Conservation (phyloP, 331 rosid species). For the Erythrophleum ivorense region DNA sequence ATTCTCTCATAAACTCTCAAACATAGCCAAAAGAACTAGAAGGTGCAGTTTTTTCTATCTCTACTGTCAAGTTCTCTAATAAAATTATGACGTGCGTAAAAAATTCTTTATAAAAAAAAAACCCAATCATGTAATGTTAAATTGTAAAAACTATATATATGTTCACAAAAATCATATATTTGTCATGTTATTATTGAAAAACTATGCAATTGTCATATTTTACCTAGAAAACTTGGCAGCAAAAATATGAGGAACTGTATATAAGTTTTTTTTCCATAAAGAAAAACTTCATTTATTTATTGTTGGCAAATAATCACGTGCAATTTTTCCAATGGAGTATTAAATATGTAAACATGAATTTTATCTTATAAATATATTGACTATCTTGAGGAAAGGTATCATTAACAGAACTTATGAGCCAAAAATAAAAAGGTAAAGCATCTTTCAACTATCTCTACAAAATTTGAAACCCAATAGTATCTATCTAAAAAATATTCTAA, state of each 20-base stretch:
- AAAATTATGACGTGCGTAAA: neutral
- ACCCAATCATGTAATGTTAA: too few relatives aligned
- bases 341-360: neutral
- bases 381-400: neutral
- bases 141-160: too few relatives aligned
- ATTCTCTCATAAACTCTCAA: neutral
- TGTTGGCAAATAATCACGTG: neutral
- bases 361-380: neutral
- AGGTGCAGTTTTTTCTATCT: neutral
- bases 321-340: conserved; percentile 11
- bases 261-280: neutral
- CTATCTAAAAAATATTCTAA: neutral
- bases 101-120: too few relatives aligned
- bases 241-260: neutral
- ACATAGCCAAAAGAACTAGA: neutral
- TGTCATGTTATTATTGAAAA: too few relatives aligned
- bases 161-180: too few relatives aligned
- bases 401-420: neutral
- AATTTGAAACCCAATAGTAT: conserved; percentile 12
- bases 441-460: neutral
- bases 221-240: neutral
- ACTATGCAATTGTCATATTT: too few relatives aligned
- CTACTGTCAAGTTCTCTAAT: neutral
- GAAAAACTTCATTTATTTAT: neutral
- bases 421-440: neutral